Percentiles rank a stretch among this genome's conserved stretches.
phyloP scores from a whole-genome alignment of 345 rosid species.

The Dipteronia dyeriana region DNA sequence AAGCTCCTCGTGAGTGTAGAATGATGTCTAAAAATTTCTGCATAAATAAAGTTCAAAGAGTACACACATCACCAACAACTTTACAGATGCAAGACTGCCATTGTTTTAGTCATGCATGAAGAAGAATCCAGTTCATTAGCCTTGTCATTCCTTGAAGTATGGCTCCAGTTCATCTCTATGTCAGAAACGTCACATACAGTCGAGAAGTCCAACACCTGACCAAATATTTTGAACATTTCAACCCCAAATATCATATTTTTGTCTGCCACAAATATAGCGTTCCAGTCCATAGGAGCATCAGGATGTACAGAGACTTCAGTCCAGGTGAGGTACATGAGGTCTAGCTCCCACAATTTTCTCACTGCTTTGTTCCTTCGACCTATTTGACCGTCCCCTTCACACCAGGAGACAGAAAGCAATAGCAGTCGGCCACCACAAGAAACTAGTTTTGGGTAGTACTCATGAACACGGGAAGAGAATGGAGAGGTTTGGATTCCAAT shows the following conservation, averaged over 20 bases:
- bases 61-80: background rate
- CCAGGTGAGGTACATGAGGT: slow-evolving; percentile 84
- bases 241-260: slow-evolving; percentile 70
- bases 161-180: slow-evolving; percentile 61
- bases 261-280: slow-evolving; percentile 82
- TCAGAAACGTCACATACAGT: slow-evolving; percentile 60
- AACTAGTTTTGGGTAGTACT: slow-evolving; percentile 90
- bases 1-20: slow-evolving; percentile 19
- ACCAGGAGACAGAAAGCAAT: slow-evolving; percentile 97
- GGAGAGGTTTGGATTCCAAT: slow-evolving; percentile 75
- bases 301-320: slow-evolving; percentile 84
- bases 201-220: slow-evolving; percentile 83
- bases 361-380: slow-evolving; percentile 97
- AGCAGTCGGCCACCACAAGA: slow-evolving; percentile 71
- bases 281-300: slow-evolving; percentile 99
- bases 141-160: slow-evolving; percentile 74
- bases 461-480: slow-evolving; percentile 86
- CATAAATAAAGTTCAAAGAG: slow-evolving; percentile 7
- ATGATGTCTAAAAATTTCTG: slow-evolving; percentile 13
- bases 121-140: slow-evolving; percentile 77
- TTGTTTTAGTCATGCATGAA: slow-evolving; percentile 76
- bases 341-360: slow-evolving; percentile 93
- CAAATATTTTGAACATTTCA: slow-evolving; percentile 98
- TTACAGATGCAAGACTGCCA: slow-evolving; percentile 77
- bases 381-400: slow-evolving; percentile 94